Evolutionary conservation across 1,139 yeast genomes (phyloP), one percentile per base, ranked within the genome.

Genomic region (Yamadazyma dushanensis): DNA sequence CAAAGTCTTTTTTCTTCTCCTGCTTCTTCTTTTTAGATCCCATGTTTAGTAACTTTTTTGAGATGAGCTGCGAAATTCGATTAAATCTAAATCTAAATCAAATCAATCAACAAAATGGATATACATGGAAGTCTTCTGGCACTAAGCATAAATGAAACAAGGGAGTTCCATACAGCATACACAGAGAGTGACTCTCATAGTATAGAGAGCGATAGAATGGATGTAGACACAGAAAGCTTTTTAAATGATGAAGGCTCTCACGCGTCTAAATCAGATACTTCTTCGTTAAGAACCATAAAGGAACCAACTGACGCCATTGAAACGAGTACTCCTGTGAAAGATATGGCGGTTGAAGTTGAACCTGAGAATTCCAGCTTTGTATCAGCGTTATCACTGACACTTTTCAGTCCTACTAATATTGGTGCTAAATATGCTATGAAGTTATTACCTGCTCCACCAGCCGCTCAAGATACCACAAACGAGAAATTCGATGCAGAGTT

Each of bases 1-100:
- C 74, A 55, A 85, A 85, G 53, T 85, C 94, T 62, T 82, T 83
- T 49, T 73, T 72, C 63, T 83, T 84, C 45, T 83, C 86, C 35
- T 74, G 70, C 63, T 71, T 78, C 66, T 82, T 83, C 55, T 68
- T 68, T 40, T 73, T 71, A 3, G 83, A 72, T 8, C 73, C 80
- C 83, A 77, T 77, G 13, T 18, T 20, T 9, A 29, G 17, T 18
- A 17, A 17, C 11, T n/a, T 17, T 29, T 29, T 24, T 22, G 41
- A 29, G 43, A 38, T 36, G 41, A 37, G 40, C 28, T 36, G 35
- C 29, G 35, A 30, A 23, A 14, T 17, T 15, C 8, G 5, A 4
- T 5, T 13, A 26, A 7, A 24, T 4, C 26, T 13, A 11, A 13
- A 25, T 5, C 10, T n/a, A 8, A 25, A 25, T 15, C 27, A 25